Conservation (phyloP, 768 basidiomycete genomes). For the Brasilioporus rufonigricans region DNA sequence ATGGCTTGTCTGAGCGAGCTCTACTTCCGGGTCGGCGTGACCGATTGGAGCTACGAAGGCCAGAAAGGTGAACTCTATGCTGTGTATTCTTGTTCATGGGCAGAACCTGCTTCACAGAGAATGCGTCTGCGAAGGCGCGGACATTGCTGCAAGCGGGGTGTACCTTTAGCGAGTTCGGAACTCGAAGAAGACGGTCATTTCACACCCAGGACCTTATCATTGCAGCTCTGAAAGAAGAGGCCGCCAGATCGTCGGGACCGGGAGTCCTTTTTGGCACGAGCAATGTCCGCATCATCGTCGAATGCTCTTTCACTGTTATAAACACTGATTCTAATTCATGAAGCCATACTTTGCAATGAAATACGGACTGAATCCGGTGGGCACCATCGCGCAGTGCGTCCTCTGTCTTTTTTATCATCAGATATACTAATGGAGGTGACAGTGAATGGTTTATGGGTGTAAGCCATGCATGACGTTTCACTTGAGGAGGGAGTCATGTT, state of each 20-base stretch:
- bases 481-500: not conserved
- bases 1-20: constrained; percentile 91
- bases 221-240: constrained; percentile 62
- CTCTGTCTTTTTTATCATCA: not conserved
- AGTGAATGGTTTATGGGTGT: constrained; percentile 95
- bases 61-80: constrained; percentile 58
- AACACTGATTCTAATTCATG: not conserved
- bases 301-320: not conserved
- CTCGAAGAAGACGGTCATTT: constrained; percentile 75
- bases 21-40: constrained; percentile 73
- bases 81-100: not conserved
- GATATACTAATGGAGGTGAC: constrained; percentile 5
- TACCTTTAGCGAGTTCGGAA: constrained; percentile 83
- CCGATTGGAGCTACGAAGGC: constrained; percentile 83
- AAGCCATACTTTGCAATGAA: constrained; percentile 85
- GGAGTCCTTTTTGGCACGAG: constrained; percentile 73
- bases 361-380: constrained; percentile 62
- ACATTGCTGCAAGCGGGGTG: constrained; percentile 63
- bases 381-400: constrained; percentile 84
- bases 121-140: constrained; percentile 70
- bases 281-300: constrained; percentile 56
- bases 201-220: constrained; percentile 77
- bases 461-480: constrained; percentile 20
- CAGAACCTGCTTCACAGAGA: constrained; percentile 42
- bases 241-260: constrained; percentile 41